A percentile compares a stretch with the other conserved stretches of the same genome.
These are phyloP conservation scores for Morella rubra DNA, from an alignment of 306 rosid genomes.

Conservation along the genomic window DNA sequence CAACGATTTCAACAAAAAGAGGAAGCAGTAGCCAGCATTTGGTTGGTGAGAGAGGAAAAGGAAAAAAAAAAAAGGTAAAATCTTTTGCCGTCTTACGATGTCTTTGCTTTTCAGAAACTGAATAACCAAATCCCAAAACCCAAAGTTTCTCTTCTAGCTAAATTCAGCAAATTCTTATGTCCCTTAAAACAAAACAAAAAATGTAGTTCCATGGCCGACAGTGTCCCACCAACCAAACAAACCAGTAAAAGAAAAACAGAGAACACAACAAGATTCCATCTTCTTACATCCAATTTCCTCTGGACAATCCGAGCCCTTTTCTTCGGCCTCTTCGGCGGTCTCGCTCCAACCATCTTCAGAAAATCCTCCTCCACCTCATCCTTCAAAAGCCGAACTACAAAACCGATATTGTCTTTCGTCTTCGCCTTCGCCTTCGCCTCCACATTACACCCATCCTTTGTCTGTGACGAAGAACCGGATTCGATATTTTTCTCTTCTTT, in stretches of 20 bases:
- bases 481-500: slow-evolving; percentile 35
- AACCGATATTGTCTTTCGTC: slow-evolving; percentile 30
- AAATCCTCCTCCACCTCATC: slow-evolving; percentile 57
- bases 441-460: too few species aligned
- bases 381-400: slow-evolving; percentile 45
- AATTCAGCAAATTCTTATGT: too few species aligned
- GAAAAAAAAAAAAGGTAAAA: too few species aligned
- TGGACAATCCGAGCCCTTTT: slow-evolving; percentile 58
- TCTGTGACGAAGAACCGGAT: slow-evolving; percentile 30
- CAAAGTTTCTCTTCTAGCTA: too few species aligned
- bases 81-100: too few species aligned
- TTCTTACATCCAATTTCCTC: slow-evolving; percentile 52
- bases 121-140: too few species aligned
- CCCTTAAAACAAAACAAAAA: too few species aligned
- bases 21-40: too few species aligned
- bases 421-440: slow-evolving; percentile 9
- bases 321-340: slow-evolving; percentile 53
- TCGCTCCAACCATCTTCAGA: slow-evolving; percentile 37
- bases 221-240: slow-evolving; percentile 1
- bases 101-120: too few species aligned
- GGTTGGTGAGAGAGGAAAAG: too few species aligned
- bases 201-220: not conserved
- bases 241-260: not conserved
- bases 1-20: too few species aligned
- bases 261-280: not conserved